A percentile compares a stretch with the other conserved stretches of the same genome.
These are phyloP conservation scores for Colletotrichum sp. DNA, from an alignment of 2,329 filamentous ascomycete genomes.

Conservation along the genomic window DNA sequence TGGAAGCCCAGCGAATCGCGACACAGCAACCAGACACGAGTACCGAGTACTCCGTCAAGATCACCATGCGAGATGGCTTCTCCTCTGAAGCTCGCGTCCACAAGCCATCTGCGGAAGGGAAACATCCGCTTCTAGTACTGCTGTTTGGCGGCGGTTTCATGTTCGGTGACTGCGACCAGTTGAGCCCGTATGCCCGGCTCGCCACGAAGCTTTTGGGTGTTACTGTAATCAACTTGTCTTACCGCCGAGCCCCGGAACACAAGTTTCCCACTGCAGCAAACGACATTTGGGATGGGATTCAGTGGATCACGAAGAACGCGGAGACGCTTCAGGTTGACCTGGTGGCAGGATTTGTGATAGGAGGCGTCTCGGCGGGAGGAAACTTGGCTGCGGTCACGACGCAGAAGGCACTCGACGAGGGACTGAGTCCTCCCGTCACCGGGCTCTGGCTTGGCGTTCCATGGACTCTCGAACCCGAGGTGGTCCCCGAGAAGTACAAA, in stretches of 20 bases:
- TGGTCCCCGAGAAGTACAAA: conserved; percentile 38
- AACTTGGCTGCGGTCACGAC: conserved; percentile 25
- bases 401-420: neutral
- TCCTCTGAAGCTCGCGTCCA: neutral
- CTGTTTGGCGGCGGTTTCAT: conserved; percentile 13
- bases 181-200: neutral
- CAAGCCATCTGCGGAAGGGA: neutral
- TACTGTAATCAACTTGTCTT: conserved; percentile 45
- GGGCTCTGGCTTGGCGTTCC: conserved; percentile 2
- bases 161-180: neutral
- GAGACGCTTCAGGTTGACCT: conserved; percentile 12
- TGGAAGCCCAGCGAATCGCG: neutral
- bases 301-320: conserved; percentile 7
- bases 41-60: neutral
- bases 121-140: neutral
- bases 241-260: conserved; percentile 51
- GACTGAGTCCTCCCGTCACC: neutral
- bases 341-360: conserved; percentile 18
- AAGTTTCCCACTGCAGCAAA: conserved; percentile 45
- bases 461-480: neutral
- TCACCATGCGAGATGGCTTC: conserved; percentile 1
- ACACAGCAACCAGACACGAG: neutral
- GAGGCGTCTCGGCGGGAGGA: conserved; percentile 32
- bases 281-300: conserved; percentile 42
- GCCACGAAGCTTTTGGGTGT: neutral